phyloP scores from a whole-genome alignment of 1,284 basidiomycete species.

The Kalmanozyma brasiliensis region DNA sequence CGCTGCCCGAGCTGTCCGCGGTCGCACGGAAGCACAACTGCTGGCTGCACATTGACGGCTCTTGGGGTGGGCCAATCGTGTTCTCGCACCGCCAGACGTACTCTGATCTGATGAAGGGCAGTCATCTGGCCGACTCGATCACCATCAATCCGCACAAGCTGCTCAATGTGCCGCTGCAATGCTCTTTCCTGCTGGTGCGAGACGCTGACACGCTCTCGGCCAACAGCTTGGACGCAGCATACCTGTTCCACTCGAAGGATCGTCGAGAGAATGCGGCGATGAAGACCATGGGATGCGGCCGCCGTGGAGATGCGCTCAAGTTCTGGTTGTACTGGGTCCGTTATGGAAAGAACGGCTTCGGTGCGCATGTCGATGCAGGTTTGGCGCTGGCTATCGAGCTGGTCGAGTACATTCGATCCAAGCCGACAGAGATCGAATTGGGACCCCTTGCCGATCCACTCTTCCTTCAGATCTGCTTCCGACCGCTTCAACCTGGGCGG shows the following conservation, averaged over 20 bases:
- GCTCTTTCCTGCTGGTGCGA: slow-evolving; percentile 68
- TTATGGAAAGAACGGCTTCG: slow-evolving; percentile 65
- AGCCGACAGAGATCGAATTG: slow-evolving; percentile 46
- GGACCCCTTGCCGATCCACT: slow-evolving; percentile 54
- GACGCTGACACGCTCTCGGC: slow-evolving; percentile 64
- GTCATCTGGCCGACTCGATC: slow-evolving; percentile 65
- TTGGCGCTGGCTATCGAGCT: slow-evolving; percentile 41
- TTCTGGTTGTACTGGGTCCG: slow-evolving; percentile 69
- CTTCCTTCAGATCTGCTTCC: slow-evolving; percentile 64
- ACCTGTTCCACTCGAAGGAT: slow-evolving; percentile 68
- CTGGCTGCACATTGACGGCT: slow-evolving; percentile 70
- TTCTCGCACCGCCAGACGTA: slow-evolving; percentile 57
- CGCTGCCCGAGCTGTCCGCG: slow-evolving; percentile 62
- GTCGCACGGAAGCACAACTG: slow-evolving; percentile 56
- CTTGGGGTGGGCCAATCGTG: slow-evolving; percentile 69
- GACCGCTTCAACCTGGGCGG: slow-evolving; percentile 28
- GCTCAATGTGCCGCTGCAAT: slow-evolving; percentile 69
- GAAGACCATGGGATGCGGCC: slow-evolving; percentile 68
- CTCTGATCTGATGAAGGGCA: slow-evolving; percentile 58
- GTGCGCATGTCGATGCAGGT: slow-evolving; percentile 60
- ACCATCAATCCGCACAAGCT: slow-evolving; percentile 70
- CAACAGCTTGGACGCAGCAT: slow-evolving; percentile 68
- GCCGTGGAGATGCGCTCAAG: slow-evolving; percentile 69
- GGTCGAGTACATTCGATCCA: slow-evolving; percentile 39
- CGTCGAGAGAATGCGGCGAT: slow-evolving; percentile 46